Percentiles rank a stretch among this genome's conserved stretches.
Conservation (phyloP, 768 basidiomycete genomes). For the Lactifluus rugatus region DNA sequence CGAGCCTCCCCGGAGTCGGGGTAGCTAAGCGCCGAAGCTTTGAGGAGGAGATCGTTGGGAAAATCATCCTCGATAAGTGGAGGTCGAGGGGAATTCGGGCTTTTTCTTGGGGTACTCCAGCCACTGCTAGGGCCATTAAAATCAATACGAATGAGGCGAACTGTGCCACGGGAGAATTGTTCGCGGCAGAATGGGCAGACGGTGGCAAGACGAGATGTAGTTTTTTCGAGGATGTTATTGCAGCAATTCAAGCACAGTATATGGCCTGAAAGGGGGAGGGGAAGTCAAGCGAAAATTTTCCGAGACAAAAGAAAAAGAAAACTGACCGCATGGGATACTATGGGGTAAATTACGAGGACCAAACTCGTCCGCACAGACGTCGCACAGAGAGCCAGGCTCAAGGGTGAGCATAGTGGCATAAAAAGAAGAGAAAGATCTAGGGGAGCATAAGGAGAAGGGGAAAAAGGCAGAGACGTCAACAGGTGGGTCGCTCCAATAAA, state of each 20-base stretch:
- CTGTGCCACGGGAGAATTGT: constrained; percentile 51
- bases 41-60: constrained; percentile 27
- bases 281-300: constrained; percentile 22
- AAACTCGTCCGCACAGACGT: constrained; percentile 85
- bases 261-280: constrained; percentile 46
- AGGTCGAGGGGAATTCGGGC: constrained; percentile 31
- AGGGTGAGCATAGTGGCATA: constrained; percentile 61
- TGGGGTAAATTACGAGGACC: constrained; percentile 65
- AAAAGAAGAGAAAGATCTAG: constrained; percentile 18
- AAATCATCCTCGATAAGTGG: constrained; percentile 37
- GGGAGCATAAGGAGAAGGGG: constrained; percentile 12
- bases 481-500: constrained; percentile 7
- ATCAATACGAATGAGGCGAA: constrained; percentile 75
- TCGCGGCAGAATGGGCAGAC: constrained; percentile 82
- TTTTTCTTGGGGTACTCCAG: constrained; percentile 55
- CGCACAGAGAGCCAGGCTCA: constrained; percentile 73
- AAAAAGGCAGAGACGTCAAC: constrained; percentile 3
- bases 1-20: constrained; percentile 29
- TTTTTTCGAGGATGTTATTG: constrained; percentile 75
- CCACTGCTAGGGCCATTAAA: constrained; percentile 48
- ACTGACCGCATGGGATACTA: constrained; percentile 72
- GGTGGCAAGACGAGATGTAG: constrained; percentile 55
- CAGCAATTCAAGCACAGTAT: constrained; percentile 71
- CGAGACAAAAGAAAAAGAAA: constrained; percentile 21
- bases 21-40: constrained; percentile 24